Evolutionary conservation across 2,329 filamentous ascomycete species (phyloP).

Genomic region (Clonostachys rhizophaga): DNA sequence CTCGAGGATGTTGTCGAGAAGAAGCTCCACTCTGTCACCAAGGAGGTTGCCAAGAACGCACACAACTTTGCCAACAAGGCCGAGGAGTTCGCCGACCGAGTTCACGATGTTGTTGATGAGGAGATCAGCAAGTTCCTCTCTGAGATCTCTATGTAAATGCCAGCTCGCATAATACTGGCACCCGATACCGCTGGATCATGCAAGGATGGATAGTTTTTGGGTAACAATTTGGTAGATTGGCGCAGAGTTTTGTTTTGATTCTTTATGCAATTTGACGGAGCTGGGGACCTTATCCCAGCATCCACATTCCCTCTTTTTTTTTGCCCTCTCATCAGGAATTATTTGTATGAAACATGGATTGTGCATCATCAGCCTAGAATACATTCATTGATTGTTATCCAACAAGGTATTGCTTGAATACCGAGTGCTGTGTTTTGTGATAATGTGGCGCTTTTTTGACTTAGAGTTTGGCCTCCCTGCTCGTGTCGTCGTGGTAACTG

Average conservation of each 20-base stretch:
- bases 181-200: neutral
- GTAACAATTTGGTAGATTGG: neutral
- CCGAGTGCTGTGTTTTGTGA: too few relatives aligned
- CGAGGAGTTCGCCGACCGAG: constrained; percentile 59
- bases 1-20: constrained; percentile 56
- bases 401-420: too few relatives aligned
- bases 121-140: constrained; percentile 57
- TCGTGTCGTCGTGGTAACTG: too few relatives aligned
- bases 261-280: neutral
- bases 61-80: constrained; percentile 50
- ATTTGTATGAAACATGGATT: too few relatives aligned
- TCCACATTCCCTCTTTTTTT: too few relatives aligned
- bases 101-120: constrained; percentile 56
- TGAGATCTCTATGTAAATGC: constrained; percentile 36
- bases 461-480: too few relatives aligned
- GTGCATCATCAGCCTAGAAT: too few relatives aligned
- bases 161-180: neutral
- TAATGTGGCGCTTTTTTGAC: too few relatives aligned
- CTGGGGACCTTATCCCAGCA: neutral
- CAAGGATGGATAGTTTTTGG: neutral
- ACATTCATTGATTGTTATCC: too few relatives aligned
- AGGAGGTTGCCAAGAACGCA: constrained; percentile 49
- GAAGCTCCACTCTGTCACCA: constrained; percentile 54
- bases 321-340: too few relatives aligned
- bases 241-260: neutral